Evolutionary conservation across 2,329 filamentous ascomycete genomes (phyloP), one percentile per base, ranked within the genome.

Genomic region (Fusarium sp.): DNA sequence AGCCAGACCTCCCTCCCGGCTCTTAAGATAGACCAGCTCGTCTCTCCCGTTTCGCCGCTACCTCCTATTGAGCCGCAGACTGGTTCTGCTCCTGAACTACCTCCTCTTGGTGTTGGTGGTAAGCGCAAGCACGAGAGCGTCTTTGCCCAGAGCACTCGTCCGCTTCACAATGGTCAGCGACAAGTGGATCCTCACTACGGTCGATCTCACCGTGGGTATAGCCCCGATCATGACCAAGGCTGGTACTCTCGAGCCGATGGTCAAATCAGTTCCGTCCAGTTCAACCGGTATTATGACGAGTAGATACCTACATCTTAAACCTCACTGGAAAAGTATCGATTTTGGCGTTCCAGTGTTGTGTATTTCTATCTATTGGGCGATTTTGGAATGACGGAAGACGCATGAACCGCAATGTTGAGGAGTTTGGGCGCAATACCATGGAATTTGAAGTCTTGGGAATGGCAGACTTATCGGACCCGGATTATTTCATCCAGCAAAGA

Each of bases 61-160:
- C 80, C 81, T 18, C 76, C 81, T 4, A 83, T 83, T 28, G 82
- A 81, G 68, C 79, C 81, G 12, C 80, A 82, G 63, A 79, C 77
- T 1, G 80, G 80, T 30, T 78, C 80, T 17, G 55, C 70, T 12
- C 78, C 76, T 12, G 72, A 78, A 26, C 72, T 74, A 7, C 79
- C 81, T 1, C 39, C 74, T 15, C 47, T 81, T 30, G 70, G 69
- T 10, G 78, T 78, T 1, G 82, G 82, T 5, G 80, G 79, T 45
- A 84, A 84, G 77, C 81, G 82, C 38, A 84, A 84, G 67, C 82
- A 81, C 52, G 81, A 83, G 50, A 68, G 67, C 17, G 80, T 82
- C 62, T 84, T 84, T 55, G 59, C 74, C 13, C 79, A 82, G 51
- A 80, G 71, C 62, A 70, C 68, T 8, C 74, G 78, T 26, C 77